A percentile compares a stretch with the other conserved stretches of the same genome.
Evolutionary conservation across 1,284 basidiomycete genomes (phyloP).

Genomic region (Ceratobasidium sp.): DNA sequence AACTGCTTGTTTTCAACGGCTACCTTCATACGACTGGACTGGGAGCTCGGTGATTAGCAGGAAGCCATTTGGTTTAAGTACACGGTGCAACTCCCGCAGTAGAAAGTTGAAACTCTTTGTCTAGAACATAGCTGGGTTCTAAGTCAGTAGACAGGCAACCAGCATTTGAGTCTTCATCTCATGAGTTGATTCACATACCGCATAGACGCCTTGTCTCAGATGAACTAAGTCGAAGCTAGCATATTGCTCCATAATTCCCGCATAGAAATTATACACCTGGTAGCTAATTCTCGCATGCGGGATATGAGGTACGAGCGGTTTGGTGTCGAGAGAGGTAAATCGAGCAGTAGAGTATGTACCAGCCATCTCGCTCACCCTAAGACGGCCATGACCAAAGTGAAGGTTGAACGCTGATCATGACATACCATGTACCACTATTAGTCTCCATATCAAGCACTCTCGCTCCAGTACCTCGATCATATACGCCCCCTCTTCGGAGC

Average conservation of each 20-base stretch:
- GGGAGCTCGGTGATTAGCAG: neutral
- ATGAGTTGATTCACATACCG: neutral
- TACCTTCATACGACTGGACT: neutral
- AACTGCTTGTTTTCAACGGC: neutral
- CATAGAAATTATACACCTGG: conserved; percentile 35
- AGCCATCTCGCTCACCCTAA: conserved; percentile 38
- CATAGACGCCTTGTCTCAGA: conserved; percentile 11
- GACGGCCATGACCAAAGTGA: no score
- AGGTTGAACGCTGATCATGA: no score
- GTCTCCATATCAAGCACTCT: conserved; percentile 16
- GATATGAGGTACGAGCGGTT: conserved; percentile 5
- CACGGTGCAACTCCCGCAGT: conserved; percentile 6
- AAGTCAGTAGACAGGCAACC: neutral
- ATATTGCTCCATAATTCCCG: conserved; percentile 16
- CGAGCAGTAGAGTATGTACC: neutral
- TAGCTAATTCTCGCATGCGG: conserved; percentile 28
- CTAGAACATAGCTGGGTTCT: neutral
- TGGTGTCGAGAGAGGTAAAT: conserved; percentile 27
- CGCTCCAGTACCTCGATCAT: neutral
- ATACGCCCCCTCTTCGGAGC: neutral
- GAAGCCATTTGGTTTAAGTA: conserved; percentile 10
- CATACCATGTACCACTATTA: conserved; percentile 30
- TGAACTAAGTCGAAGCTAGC: conserved; percentile 38
- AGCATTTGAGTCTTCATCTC: no score
- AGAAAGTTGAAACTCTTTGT: neutral